Evolutionary conservation across 1,139 yeast species (phyloP).

Genomic region (Geotrichum candidum): DNA sequence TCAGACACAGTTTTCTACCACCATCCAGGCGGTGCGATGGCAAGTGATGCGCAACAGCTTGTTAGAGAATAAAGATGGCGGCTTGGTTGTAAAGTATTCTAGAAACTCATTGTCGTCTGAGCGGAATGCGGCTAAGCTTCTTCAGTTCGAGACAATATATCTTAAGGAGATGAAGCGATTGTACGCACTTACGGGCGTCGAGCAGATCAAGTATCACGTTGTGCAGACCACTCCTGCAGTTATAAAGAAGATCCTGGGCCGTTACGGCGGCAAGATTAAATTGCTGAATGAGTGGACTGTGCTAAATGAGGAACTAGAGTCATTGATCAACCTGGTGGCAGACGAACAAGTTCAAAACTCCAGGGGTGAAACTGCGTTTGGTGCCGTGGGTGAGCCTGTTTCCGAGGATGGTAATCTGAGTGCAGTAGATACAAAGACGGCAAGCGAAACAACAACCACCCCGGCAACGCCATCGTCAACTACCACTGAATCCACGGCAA

Average conservation of each 20-base stretch:
- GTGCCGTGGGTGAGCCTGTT: background rate
- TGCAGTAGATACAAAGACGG: background rate
- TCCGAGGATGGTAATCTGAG: background rate
- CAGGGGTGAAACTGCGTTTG: background rate
- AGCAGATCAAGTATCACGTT: slow-evolving; percentile 8
- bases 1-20: background rate
- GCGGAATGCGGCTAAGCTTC: background rate
- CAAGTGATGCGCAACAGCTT: slow-evolving; percentile 11
- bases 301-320: background rate
- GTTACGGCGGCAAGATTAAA: background rate
- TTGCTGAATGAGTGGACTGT: background rate
- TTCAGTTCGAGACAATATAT: slow-evolving; percentile 6
- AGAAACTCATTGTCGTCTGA: background rate
- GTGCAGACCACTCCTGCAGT: slow-evolving; percentile 10
- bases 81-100: background rate
- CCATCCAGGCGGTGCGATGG: slow-evolving; percentile 3
- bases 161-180: slow-evolving; percentile 9
- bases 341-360: background rate
- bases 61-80: background rate
- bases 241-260: background rate
- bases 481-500: background rate
- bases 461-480: background rate
- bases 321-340: background rate
- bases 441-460: background rate
- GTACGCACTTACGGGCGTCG: slow-evolving; percentile 12